Conservation (phyloP, 148 eudicot species). For the Vaccinium myrtillus region DNA sequence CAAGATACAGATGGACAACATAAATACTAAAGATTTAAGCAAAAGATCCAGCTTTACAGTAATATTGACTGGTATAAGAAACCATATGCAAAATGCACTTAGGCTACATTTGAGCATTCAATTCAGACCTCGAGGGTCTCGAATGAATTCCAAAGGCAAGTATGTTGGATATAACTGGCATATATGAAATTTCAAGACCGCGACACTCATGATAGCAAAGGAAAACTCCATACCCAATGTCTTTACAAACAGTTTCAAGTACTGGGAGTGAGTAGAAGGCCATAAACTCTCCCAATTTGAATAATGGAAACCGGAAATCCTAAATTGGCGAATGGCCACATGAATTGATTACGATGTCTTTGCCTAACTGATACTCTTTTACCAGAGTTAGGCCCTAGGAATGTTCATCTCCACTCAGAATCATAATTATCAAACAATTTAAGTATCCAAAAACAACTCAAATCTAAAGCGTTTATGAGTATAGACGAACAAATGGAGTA, state of each 20-base stretch:
- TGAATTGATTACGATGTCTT: too few relatives aligned
- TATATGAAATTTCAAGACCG: neutral
- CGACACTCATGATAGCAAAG: neutral
- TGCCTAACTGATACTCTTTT: neutral
- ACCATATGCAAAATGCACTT: neutral
- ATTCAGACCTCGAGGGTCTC: neutral
- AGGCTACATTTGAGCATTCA: slow-evolving; percentile 8
- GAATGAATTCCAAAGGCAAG: neutral
- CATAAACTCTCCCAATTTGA: neutral
- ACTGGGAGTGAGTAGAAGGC: neutral
- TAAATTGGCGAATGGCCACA: neutral
- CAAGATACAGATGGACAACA: neutral
- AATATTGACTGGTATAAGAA: neutral
- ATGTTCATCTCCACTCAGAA: neutral
- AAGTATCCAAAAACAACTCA: neutral
- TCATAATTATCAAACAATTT: neutral
- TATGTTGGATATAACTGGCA: neutral
- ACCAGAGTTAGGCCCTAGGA: neutral
- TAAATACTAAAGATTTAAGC: neutral
- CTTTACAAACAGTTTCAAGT: neutral
- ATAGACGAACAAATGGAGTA: neutral
- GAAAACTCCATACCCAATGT: neutral
- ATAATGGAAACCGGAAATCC: neutral
- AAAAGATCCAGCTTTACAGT: neutral
- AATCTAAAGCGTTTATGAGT: neutral